Base-by-base conservation (phyloP, 495 filamentous ascomycete genomes). In the Neurospora sp. region DNA sequence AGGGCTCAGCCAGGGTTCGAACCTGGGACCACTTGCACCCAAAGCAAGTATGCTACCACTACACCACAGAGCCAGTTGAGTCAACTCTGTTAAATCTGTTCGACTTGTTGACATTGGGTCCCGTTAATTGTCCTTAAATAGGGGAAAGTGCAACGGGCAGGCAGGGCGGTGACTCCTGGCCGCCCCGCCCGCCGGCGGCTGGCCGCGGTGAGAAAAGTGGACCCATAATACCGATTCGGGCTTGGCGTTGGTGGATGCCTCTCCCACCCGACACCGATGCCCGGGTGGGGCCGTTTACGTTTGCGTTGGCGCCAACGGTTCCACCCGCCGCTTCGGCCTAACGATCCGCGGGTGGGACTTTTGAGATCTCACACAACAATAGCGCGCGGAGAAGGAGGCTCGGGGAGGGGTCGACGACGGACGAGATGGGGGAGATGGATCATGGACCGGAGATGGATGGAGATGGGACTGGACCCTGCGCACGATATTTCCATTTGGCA, bases 321-420 rank as follows among this genome's bases (percentile, higher is more conserved):
- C 54, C 54, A 66, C 54, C 54, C 54, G 54, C 54, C 54, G 54
- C 28, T 66, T 66, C 15, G 54, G 54, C 15, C 28, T 34, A 66
- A 66, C 54, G 54, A 19, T 66, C 54, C 54, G 54, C 54, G 28
- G 54, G 24, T 66, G 54, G 54, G 54, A 34, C 54, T 17, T 59
- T 59, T 66, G 2, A 28, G 54, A 66, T 36, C 28, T 66, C 28
- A 28, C 6, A 19, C 5, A 59, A 24, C 48, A 28, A 59, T 59
- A 59, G 48, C 21, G 48, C 48, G 48, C 48, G 48, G 48, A 59
- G 48, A 37, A 88, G 66, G 78, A 83, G 74, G 62, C 72, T 79
- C 66, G 69, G 74, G 70, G 74, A 79, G 72, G 71, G 71, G 36
- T 74, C 75, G 62, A 72, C 28, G 43, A 72, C 75, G 75, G 72